A percentile compares a stretch with the other conserved stretches of the same genome.
Conservation (phyloP, 2,329 filamentous ascomycete genomes). For the Xylariaceae sp. region DNA sequence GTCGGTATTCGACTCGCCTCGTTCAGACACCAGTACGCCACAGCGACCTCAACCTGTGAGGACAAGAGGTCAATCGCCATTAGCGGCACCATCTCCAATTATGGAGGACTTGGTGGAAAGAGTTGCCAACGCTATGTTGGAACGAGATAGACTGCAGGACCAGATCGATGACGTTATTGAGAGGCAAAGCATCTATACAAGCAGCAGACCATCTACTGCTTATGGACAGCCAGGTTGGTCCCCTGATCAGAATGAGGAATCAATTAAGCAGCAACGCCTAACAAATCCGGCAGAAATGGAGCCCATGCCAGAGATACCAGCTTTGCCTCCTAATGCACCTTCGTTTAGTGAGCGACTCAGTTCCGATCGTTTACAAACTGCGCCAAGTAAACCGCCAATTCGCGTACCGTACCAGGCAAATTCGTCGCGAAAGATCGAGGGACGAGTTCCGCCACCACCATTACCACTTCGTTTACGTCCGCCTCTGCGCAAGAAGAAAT, state of each 20-base stretch:
- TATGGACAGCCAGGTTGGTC: conserved; percentile 48
- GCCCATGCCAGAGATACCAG: conserved; percentile 62
- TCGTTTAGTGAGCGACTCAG: conserved; percentile 64
- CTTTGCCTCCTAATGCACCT: conserved; percentile 60
- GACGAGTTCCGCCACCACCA: conserved; percentile 57
- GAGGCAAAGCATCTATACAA: conserved; percentile 62
- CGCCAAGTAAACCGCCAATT: conserved; percentile 40
- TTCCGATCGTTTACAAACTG: conserved; percentile 49
- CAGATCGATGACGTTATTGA: conserved; percentile 66
- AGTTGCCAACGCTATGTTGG: conserved; percentile 62
- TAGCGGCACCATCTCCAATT: conserved; percentile 39
- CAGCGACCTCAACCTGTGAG: conserved; percentile 54
- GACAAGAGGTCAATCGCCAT: conserved; percentile 49
- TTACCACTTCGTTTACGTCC: conserved; percentile 65
- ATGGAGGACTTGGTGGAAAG: conserved; percentile 60
- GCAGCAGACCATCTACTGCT: conserved; percentile 59
- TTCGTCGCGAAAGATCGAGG: conserved; percentile 44
- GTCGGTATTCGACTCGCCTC: conserved; percentile 42
- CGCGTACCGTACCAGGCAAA: conserved; percentile 45
- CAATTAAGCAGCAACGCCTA: conserved; percentile 10
- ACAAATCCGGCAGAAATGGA: conserved; percentile 47
- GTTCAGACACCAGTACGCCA: conserved; percentile 43
- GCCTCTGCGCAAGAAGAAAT: conserved; percentile 69
- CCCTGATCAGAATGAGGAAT: not conserved
- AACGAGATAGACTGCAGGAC: conserved; percentile 63